Base-by-base conservation (phyloP, 2,329 filamentous ascomycete species). In the Aspergillus novoparasiticus region DNA sequence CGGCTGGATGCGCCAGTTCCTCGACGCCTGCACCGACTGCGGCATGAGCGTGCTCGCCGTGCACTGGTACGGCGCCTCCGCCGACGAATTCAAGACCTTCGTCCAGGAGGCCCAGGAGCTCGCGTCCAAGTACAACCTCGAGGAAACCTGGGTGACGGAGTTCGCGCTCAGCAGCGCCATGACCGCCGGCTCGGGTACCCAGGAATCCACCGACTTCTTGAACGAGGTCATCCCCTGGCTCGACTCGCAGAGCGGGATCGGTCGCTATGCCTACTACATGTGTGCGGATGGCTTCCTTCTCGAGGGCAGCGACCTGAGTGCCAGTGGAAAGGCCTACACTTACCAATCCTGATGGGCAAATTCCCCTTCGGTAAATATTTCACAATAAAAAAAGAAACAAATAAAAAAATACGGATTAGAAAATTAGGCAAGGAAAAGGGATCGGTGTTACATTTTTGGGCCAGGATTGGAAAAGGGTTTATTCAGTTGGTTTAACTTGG, bases 61-160 rank as follows among this genome's bases (percentile, higher is more conserved):
- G 59, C 81, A 83, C 71, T 83, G 80, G 79, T 82, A 83, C 66
- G 75, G 75, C 32, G 54, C 67, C 11, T 69, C 72, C 6, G 68
- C 70, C 45, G 71, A 68, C 2, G 72, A 78, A 30, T 80, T 82
- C 72, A 75, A 78, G 69, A 59, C 62, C 8, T 78, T 80, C 45
- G 73, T 82, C 46, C 59, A 68, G 14, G 61, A 76, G 50, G 77
- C 80, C 21, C 73, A 78, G 59, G 57, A 66, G 10, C 66, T 79
- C 10, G 80, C 77, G 1, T 46, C 60, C 4, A 55, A 72, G 14
- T 68, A 80, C 57, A 68, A 66, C 23, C 73, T 83, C 36, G 51
- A 68, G n/a, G 75, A 78, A 54, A 73, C 82, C 63, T 83, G 81
- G 81, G 64, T 83, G 21, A 80, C 81, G 1, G 81, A 83, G 68